Evolutionary conservation across 2,329 filamentous ascomycete species (phyloP), one percentile per base, ranked within the genome.

Genomic region (Paraphoma chrysanthemicola): DNA sequence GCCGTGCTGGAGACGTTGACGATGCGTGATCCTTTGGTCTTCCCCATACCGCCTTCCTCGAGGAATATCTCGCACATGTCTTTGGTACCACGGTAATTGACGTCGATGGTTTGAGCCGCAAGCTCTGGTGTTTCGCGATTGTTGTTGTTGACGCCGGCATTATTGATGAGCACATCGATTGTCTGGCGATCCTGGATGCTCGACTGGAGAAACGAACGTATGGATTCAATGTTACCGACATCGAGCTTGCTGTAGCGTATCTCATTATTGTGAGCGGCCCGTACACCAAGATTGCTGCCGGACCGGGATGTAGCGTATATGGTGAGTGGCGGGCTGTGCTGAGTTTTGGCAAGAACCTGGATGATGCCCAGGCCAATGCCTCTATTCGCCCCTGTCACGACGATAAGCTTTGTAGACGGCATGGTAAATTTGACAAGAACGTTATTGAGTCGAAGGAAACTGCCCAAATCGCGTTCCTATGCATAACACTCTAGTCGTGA

Each of bases 321-420:
- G 8, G 23, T 55, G n/a, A 63, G 14, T 10, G 61, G 58, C 7
- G 30, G 44, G 4, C 47, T 23, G 28, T 57, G 56, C 33, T 55
- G 30, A 1, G 51, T 54, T 60, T 53, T 51, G 38, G 54, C 57
- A 17, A 63, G 57, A 28, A 63, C 49, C 12, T 63, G 57, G 36
- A 54, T 45, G 16, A 63, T 63, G 48, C 57, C 57, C 39, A 48
- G 49, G n/a, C 60, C 60, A 11, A 63, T 55, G 31, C 60, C 60
- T 14, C 60, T 54, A 33, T 60, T 63, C 6, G 60, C 55, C n/a
- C 60, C 60, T 9, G 60, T 63, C 23, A 63, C 54, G 45, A 63
- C 51, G 28, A 63, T 33, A 33, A 48, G 36, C n/a, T 43, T 49
- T 16, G 47, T 42, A 14, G 47, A 36, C 14, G 33, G 38, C 47